A percentile compares a stretch with the other conserved stretches of the same genome.
Evolutionary conservation across 345 rosid species (phyloP).

Genomic region (Theobroma cacao): DNA sequence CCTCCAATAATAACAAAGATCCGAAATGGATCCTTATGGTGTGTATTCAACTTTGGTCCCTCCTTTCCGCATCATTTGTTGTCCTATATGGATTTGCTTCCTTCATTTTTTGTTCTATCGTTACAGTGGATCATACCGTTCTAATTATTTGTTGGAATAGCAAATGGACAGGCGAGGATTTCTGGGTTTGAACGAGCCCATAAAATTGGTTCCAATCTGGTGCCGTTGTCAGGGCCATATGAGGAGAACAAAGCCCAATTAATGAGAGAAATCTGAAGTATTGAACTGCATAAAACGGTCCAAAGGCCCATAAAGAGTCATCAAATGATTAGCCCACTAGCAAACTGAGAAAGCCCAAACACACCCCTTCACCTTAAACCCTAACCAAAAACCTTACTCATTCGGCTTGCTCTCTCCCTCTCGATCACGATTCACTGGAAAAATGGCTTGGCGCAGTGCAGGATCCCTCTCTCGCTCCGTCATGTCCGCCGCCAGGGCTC

Average conservation of each 20-base stretch:
- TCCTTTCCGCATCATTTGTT: background rate
- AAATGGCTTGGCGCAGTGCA: slow-evolving; percentile 51
- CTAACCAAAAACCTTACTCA: slow-evolving; percentile 23
- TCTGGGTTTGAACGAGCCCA: too few species aligned
- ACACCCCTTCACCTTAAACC: slow-evolving; percentile 26
- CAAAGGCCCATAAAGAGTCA: background rate
- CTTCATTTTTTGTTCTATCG: too few species aligned
- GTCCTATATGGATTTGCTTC: too few species aligned
- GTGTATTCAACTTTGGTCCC: background rate
- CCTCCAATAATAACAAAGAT: background rate
- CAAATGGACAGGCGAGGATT: too few species aligned
- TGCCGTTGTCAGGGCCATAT: background rate
- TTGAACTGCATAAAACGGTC: background rate
- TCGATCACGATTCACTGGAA: background rate
- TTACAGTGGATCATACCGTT: too few species aligned
- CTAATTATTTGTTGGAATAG: too few species aligned
- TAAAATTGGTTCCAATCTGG: too few species aligned
- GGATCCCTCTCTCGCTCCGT: slow-evolving; percentile 42
- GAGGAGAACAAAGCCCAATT: background rate
- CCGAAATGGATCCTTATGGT: background rate
- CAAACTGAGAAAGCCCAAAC: background rate
- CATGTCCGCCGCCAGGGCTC: slow-evolving; percentile 57
- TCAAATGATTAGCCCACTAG: background rate
- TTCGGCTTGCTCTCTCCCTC: background rate
- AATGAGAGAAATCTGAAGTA: too few species aligned